These are phyloP conservation scores for Platismatia glauca DNA, from an alignment of 495 filamentous ascomycete species.

Conservation along the genomic window DNA sequence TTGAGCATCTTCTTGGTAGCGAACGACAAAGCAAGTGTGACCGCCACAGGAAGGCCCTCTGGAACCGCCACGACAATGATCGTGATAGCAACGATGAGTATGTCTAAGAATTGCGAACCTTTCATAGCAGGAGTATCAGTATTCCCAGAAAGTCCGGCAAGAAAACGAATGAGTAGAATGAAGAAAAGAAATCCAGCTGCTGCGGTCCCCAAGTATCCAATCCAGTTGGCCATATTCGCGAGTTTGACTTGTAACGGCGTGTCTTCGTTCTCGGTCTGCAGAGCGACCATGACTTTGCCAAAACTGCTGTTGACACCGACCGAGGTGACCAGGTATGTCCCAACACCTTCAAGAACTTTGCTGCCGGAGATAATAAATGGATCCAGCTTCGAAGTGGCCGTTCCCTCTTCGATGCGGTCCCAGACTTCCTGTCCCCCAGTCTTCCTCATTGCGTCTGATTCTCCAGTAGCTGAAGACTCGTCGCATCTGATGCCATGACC, in stretches of 20 bases:
- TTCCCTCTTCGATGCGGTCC: slow-evolving; percentile 45
- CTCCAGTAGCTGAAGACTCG: slow-evolving; percentile 60
- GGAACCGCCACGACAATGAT: slow-evolving; percentile 66
- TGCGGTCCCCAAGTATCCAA: slow-evolving; percentile 45
- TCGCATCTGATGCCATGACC: slow-evolving; percentile 60
- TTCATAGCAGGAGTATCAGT: slow-evolving; percentile 43
- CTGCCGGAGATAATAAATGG: slow-evolving; percentile 56
- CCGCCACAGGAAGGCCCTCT: slow-evolving; percentile 58
- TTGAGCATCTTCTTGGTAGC: slow-evolving; percentile 62
- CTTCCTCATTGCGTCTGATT: slow-evolving; percentile 62
- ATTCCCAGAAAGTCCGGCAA: slow-evolving; percentile 45
- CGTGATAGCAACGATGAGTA: slow-evolving; percentile 61
- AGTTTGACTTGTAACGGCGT: slow-evolving; percentile 59
- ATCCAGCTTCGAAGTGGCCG: slow-evolving; percentile 50
- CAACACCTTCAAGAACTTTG: slow-evolving; percentile 58
- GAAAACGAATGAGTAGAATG: slow-evolving; percentile 52
- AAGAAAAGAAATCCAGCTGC: slow-evolving; percentile 56
- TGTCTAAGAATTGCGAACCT: slow-evolving; percentile 55
- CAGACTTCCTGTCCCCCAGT: slow-evolving; percentile 50
- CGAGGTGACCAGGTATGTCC: slow-evolving; percentile 55
- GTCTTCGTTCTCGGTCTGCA: slow-evolving; percentile 52
- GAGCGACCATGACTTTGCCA: slow-evolving; percentile 54
- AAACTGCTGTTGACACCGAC: slow-evolving; percentile 55
- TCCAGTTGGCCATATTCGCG: slow-evolving; percentile 54
- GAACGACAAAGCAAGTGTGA: slow-evolving; percentile 61